Evolutionary conservation across 306 rosid genomes (phyloP).

Genomic region (Acacia acuminata): DNA sequence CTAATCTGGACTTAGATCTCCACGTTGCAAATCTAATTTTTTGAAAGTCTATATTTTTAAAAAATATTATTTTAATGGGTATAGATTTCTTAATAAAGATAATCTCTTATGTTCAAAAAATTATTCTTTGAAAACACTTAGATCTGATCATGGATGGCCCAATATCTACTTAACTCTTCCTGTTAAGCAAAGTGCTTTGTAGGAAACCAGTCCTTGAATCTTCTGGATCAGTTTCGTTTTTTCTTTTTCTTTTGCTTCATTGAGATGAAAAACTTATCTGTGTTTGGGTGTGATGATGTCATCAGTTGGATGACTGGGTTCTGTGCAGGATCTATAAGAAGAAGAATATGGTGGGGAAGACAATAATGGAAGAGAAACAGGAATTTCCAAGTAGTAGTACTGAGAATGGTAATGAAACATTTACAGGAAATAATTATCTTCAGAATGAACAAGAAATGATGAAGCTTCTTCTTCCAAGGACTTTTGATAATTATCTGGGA

Average conservation of each 20-base stretch:
- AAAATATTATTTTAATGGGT: too few species aligned
- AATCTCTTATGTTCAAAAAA: too few species aligned
- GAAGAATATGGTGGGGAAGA: conserved; percentile 52
- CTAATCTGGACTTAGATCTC: too few species aligned
- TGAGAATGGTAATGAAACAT: conserved; percentile 18
- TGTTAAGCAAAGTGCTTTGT: too few species aligned
- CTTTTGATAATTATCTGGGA: conserved; percentile 69
- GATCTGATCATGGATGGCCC: too few species aligned
- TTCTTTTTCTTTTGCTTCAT: not conserved
- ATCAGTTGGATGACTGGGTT: conserved; percentile 98
- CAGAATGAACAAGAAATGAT: conserved; percentile 43
- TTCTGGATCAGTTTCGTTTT: not conserved
- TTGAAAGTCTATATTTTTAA: too few species aligned
- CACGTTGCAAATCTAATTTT: too few species aligned
- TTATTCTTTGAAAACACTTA: too few species aligned
- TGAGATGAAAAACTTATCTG: conserved; percentile 1
- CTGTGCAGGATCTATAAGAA: conserved; percentile 91
- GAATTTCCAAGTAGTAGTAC: conserved; percentile 45
- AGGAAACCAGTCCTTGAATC: not conserved
- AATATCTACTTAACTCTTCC: too few species aligned
- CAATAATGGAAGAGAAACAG: conserved; percentile 28
- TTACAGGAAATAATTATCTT: conserved; percentile 24
- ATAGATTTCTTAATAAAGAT: too few species aligned
- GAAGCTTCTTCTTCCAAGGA: conserved; percentile 76
- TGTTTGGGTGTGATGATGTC: conserved; percentile 33